Evolutionary conservation across 495 filamentous ascomycete species (phyloP).

Genomic region (Podospora pseudocomata): DNA sequence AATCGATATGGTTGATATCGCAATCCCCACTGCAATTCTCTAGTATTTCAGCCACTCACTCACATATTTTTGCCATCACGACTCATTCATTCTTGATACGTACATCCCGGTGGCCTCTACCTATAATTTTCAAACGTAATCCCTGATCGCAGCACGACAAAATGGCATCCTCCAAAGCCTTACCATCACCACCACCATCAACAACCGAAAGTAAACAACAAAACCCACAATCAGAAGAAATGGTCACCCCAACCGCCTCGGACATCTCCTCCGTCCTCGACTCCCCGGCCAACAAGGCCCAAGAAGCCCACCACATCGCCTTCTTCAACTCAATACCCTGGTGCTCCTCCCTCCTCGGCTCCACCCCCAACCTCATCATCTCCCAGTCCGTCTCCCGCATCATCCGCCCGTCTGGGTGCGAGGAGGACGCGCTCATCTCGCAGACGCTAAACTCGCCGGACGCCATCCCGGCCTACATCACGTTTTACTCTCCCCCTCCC

Average conservation of each 20-base stretch:
- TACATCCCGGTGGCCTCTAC: background rate
- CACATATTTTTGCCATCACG: background rate
- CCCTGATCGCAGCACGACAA: background rate
- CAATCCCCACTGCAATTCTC: background rate
- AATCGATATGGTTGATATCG: background rate
- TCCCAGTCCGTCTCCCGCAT: constrained; percentile 37
- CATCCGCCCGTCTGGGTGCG: constrained; percentile 32
- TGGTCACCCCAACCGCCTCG: background rate
- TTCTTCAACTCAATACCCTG: constrained; percentile 56
- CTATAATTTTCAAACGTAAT: background rate
- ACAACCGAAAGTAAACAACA: background rate
- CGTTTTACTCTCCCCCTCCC: constrained; percentile 39
- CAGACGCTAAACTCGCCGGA: constrained; percentile 50
- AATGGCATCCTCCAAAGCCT: background rate
- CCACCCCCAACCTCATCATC: constrained; percentile 28
- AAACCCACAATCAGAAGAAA: background rate
- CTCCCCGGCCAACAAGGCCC: constrained; percentile 8
- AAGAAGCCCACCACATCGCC: constrained; percentile 30
- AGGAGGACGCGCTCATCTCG: constrained; percentile 55
- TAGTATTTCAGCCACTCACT: background rate
- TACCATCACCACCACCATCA: background rate
- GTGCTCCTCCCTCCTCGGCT: constrained; percentile 49
- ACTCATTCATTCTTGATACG: background rate
- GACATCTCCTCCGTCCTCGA: background rate
- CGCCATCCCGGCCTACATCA: constrained; percentile 50